Percentiles rank a stretch among this genome's conserved stretches.
Conservation (phyloP, 1,284 basidiomycete genomes). For the Kwoniella shivajii region DNA sequence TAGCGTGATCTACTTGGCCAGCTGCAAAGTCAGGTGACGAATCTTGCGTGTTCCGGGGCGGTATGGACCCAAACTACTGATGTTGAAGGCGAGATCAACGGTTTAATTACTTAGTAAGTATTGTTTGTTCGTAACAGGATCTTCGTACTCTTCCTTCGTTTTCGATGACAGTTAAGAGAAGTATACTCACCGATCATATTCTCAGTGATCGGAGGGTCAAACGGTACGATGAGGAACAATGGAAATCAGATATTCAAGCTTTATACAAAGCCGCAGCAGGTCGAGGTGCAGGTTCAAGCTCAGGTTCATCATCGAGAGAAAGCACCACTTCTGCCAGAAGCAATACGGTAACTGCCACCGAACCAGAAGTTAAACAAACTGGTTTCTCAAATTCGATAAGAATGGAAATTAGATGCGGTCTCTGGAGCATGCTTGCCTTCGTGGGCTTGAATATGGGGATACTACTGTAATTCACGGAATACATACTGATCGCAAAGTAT, state of each 20-base stretch:
- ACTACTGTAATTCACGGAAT: too few species aligned
- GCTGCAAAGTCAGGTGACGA: constrained; percentile 12
- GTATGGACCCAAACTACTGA: constrained; percentile 33
- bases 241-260: constrained; percentile 22
- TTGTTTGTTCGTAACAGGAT: too few species aligned
- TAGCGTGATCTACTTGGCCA: constrained; percentile 15
- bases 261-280: constrained; percentile 29
- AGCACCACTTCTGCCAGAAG: too few species aligned
- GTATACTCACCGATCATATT: background rate
- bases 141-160: background rate
- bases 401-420: too few species aligned
- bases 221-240: constrained; percentile 13
- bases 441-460: too few species aligned
- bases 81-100: constrained; percentile 31
- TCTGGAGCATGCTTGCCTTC: too few species aligned
- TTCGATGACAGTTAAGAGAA: background rate
- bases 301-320: too few species aligned
- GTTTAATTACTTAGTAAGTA: constrained; percentile 28
- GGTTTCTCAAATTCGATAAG: too few species aligned
- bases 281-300: constrained; percentile 2
- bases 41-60: constrained; percentile 21
- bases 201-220: constrained; percentile 21
- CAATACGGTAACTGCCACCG: too few species aligned
- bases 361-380: too few species aligned
- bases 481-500: too few species aligned